Evolutionary conservation across 2,329 filamentous ascomycete species (phyloP).

Genomic region (Exophiala dermatitidis): DNA sequence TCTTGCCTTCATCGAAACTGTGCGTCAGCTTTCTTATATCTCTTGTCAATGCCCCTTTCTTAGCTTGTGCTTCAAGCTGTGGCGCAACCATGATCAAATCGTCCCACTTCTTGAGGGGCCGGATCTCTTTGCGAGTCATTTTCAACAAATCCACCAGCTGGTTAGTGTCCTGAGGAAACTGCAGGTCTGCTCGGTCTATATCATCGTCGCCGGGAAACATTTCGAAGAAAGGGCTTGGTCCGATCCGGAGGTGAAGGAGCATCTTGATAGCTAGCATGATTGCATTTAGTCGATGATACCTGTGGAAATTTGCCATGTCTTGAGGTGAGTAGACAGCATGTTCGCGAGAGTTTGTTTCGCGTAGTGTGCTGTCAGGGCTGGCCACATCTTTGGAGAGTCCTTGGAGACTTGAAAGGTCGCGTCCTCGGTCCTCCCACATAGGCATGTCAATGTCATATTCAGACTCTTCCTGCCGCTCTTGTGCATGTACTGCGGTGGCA

Average conservation of each 20-base stretch:
- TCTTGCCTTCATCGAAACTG: slow-evolving; percentile 10
- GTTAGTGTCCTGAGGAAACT: slow-evolving; percentile 10
- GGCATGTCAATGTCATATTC: slow-evolving; percentile 9
- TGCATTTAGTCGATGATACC: slow-evolving; percentile 20
- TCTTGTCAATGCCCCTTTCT: slow-evolving; percentile 5
- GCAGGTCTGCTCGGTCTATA: slow-evolving; percentile 1
- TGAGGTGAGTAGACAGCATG: slow-evolving; percentile 9
- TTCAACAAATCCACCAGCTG: slow-evolving; percentile 13
- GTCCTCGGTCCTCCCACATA: slow-evolving; percentile 4
- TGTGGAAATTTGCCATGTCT: slow-evolving; percentile 11
- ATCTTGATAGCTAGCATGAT: slow-evolving; percentile 18
- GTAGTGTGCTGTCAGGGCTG: background rate
- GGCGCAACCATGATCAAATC: slow-evolving; percentile 10
- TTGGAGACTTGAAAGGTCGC: background rate
- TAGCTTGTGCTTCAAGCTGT: slow-evolving; percentile 11
- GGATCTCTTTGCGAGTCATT: slow-evolving; percentile 14
- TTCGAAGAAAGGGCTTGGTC: slow-evolving; percentile 15
- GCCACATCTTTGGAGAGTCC: background rate
- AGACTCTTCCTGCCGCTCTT: slow-evolving; percentile 2
- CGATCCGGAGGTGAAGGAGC: slow-evolving; percentile 19
- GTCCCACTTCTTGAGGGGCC: slow-evolving; percentile 3
- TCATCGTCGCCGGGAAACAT: slow-evolving; percentile 7
- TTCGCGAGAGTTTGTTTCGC: background rate
- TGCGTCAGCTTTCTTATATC: slow-evolving; percentile 13
- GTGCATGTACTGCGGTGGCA: slow-evolving; percentile 12